Conservation (phyloP, 2,329 filamentous ascomycete genomes). For the Akanthomyces dipterigenus region DNA sequence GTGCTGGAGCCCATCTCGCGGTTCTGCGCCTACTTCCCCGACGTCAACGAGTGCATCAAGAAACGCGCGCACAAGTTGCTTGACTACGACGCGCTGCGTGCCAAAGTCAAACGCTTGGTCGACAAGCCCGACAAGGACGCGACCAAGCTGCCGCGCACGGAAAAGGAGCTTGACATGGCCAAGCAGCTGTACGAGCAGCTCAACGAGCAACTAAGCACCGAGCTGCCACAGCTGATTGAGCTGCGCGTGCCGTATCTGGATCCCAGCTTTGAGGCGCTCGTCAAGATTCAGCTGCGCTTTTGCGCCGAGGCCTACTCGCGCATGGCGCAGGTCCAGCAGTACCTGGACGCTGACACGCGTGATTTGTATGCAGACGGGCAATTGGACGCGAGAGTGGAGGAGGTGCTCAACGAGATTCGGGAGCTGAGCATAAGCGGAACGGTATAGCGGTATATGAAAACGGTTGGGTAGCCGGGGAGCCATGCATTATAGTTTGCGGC, state of each 20-base stretch:
- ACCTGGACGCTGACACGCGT: slow-evolving; percentile 88
- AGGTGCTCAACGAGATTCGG: slow-evolving; percentile 93
- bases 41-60: slow-evolving; percentile 99
- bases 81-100: slow-evolving; percentile 93
- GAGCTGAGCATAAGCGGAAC: slow-evolving; percentile 86
- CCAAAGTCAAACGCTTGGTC: slow-evolving; percentile 92
- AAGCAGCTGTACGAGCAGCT: slow-evolving; percentile 91
- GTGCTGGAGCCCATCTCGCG: slow-evolving; percentile 92
- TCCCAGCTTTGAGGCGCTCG: slow-evolving; percentile 92
- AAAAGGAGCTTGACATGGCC: slow-evolving; percentile 94
- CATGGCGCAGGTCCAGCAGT: slow-evolving; percentile 99
- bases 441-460: slow-evolving; percentile 35
- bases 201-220: slow-evolving; percentile 89
- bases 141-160: slow-evolving; percentile 88
- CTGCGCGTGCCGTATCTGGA: slow-evolving; percentile 95
- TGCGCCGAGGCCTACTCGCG: slow-evolving; percentile 95
- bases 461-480: not conserved
- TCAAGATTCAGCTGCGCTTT: slow-evolving; percentile 97
- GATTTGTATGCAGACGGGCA: slow-evolving; percentile 95
- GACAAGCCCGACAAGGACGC: slow-evolving; percentile 99
- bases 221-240: slow-evolving; percentile 93
- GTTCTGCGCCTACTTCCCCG: slow-evolving; percentile 97
- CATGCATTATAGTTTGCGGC: slow-evolving; percentile 6
- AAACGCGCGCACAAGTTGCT: slow-evolving; percentile 98
- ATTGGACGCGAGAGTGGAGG: slow-evolving; percentile 83